Conservation (phyloP, 768 basidiomycete genomes). For the Kwoniella botswanensis region DNA sequence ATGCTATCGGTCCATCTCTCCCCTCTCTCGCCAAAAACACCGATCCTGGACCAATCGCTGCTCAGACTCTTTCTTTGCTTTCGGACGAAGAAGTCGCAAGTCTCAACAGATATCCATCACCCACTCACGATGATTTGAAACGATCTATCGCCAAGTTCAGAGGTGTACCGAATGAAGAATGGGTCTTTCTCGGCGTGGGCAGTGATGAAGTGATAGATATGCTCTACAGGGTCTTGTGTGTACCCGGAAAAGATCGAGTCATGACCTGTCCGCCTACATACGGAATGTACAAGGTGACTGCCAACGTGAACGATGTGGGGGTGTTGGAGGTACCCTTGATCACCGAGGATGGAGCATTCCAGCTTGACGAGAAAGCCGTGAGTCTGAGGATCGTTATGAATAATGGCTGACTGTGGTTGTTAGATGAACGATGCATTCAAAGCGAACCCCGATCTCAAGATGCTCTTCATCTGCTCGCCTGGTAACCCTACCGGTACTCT, state of each 20-base stretch:
- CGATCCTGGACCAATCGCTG: constrained; percentile 10
- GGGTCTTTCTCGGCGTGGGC: constrained; percentile 93
- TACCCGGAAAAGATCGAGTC: constrained; percentile 78
- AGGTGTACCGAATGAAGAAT: constrained; percentile 67
- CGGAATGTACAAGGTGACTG: constrained; percentile 95
- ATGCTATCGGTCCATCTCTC: constrained; percentile 87
- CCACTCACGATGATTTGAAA: constrained; percentile 81
- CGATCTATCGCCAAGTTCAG: constrained; percentile 73
- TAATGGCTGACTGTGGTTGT: neutral
- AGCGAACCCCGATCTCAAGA: constrained; percentile 77
- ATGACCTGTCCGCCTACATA: constrained; percentile 93
- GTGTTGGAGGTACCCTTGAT: constrained; percentile 76
- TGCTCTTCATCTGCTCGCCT: constrained; percentile 93
- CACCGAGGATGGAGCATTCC: constrained; percentile 84
- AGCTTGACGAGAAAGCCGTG: constrained; percentile 75
- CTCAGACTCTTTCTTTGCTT: constrained; percentile 34
- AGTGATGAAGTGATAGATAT: constrained; percentile 96
- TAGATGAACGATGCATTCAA: constrained; percentile 62
- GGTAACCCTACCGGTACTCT: constrained; percentile 95
- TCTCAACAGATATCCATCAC: constrained; percentile 92
- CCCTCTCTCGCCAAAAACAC: constrained; percentile 52
- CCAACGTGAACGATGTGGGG: constrained; percentile 90
- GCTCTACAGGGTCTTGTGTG: constrained; percentile 85
- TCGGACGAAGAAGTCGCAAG: constrained; percentile 33
- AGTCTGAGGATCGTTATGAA: constrained; percentile 38